Evolutionary conservation across 805 yeast genomes (phyloP).

Genomic region (Blastobotrys terrestris): DNA sequence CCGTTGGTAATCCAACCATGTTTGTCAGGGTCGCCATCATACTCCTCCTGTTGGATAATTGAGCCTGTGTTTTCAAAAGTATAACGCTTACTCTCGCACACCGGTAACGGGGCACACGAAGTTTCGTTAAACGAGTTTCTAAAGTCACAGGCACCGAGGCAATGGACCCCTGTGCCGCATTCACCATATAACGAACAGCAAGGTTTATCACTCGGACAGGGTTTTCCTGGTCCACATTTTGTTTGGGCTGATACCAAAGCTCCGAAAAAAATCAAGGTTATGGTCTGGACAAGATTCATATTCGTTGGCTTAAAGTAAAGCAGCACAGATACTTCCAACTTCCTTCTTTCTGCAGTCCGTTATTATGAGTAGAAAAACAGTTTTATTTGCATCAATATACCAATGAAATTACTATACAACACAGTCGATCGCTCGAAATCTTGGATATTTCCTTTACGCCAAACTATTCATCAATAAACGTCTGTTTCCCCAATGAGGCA

Average conservation of each 20-base stretch:
- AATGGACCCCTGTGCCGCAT: slow-evolving; percentile 72
- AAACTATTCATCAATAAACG: too few species aligned
- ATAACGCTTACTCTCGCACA: slow-evolving; percentile 43
- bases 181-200: slow-evolving; percentile 81
- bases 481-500: too few species aligned
- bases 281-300: not conserved
- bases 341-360: too few species aligned
- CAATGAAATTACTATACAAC: too few species aligned
- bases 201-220: slow-evolving; percentile 75
- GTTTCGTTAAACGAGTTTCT: slow-evolving; percentile 53
- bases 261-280: not conserved
- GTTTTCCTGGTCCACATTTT: slow-evolving; percentile 45
- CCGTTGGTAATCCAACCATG: slow-evolving; percentile 66
- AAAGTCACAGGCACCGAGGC: slow-evolving; percentile 87
- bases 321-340: too few species aligned
- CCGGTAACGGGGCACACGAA: slow-evolving; percentile 84
- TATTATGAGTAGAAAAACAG: too few species aligned
- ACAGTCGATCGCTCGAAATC: too few species aligned
- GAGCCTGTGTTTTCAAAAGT: slow-evolving; percentile 29
- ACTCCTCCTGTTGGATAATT: slow-evolving; percentile 36
- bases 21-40: slow-evolving; percentile 65
- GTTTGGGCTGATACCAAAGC: not conserved
- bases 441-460: too few species aligned
- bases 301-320: not conserved
- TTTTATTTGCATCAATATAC: too few species aligned